Evolutionary conservation across 371 early-diverging fungal species (phyloP).

Genomic region (Umbelopsis sp.): DNA sequence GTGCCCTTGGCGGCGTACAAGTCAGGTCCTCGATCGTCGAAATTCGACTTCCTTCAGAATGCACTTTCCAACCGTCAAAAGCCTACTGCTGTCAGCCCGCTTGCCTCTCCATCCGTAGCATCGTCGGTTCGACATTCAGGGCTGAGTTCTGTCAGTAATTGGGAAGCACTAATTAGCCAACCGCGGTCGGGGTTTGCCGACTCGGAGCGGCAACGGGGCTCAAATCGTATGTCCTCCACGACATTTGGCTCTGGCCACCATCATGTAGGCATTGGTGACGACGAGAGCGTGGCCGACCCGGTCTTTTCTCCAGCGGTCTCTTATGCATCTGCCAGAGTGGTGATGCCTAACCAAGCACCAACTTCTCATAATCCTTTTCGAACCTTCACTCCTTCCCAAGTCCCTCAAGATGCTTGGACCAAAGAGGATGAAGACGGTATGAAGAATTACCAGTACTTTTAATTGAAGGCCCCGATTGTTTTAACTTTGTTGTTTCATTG

Average conservation of each 20-base stretch:
- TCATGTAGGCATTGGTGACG: background rate
- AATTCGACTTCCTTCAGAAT: slow-evolving; percentile 10
- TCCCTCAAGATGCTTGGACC: slow-evolving; percentile 4
- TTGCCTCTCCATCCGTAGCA: background rate
- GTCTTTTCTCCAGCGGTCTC: background rate
- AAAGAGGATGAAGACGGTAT: slow-evolving; percentile 12
- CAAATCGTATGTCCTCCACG: slow-evolving; percentile 6
- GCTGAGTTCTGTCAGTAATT: background rate
- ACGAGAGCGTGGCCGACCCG: slow-evolving; percentile 2
- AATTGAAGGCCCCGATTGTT: background rate
- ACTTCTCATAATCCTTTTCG: slow-evolving; percentile 2
- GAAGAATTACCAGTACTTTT: slow-evolving; percentile 8
- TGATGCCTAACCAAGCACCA: background rate
- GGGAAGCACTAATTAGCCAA: background rate
- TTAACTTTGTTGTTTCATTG: background rate
- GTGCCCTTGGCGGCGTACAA: background rate
- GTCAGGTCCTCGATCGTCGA: background rate
- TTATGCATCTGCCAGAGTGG: background rate
- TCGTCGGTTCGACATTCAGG: background rate
- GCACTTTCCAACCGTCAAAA: background rate
- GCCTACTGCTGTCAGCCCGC: background rate
- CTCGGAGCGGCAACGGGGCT: background rate
- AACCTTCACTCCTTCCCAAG: background rate
- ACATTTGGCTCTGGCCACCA: slow-evolving; percentile 8
- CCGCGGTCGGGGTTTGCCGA: background rate